Conservation (phyloP, 192 early-diverging fungal species). For the Martensiomyces pterosporus region DNA sequence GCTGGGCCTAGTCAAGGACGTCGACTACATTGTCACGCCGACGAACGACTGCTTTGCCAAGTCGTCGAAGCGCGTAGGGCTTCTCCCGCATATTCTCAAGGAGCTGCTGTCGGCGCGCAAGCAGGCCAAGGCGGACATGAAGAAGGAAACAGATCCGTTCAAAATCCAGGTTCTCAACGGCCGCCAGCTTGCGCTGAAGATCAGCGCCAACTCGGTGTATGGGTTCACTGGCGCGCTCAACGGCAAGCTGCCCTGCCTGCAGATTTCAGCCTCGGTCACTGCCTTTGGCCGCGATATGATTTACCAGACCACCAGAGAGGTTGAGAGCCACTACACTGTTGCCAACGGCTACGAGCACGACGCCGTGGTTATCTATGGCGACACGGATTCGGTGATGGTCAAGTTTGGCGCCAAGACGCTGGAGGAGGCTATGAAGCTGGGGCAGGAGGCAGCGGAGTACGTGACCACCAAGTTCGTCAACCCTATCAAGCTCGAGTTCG, state of each 20-base stretch:
- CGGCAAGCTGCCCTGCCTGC: conserved; percentile 86
- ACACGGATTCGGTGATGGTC: conserved; percentile 99
- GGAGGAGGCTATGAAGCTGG: conserved; percentile 81
- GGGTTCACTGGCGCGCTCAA: conserved; percentile 95
- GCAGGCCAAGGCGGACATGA: conserved; percentile 86
- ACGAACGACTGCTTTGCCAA: conserved; percentile 91
- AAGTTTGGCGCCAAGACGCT: conserved; percentile 85
- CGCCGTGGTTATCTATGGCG: conserved; percentile 94
- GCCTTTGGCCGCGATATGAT: conserved; percentile 97
- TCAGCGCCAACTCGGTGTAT: conserved; percentile 96
- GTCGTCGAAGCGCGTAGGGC: conserved; percentile 64
- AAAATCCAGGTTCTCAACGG: conserved; percentile 92
- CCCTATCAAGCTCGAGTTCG: conserved; percentile 98
- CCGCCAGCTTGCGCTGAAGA: conserved; percentile 92
- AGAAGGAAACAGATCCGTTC: conserved; percentile 96
- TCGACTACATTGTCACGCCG: conserved; percentile 87
- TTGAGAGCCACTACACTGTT: conserved; percentile 78
- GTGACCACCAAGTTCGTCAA: conserved; percentile 83
- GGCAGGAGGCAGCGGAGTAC: conserved; percentile 77
- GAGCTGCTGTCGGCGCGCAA: conserved; percentile 91
- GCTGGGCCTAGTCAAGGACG: conserved; percentile 62
- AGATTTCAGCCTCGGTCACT: conserved; percentile 91
- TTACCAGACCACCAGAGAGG: conserved; percentile 75
- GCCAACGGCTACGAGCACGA: conserved; percentile 85
- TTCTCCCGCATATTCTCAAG: conserved; percentile 84